Evolutionary conservation across 2,329 filamentous ascomycete species (phyloP).

Genomic region (Botrytis aclada): DNA sequence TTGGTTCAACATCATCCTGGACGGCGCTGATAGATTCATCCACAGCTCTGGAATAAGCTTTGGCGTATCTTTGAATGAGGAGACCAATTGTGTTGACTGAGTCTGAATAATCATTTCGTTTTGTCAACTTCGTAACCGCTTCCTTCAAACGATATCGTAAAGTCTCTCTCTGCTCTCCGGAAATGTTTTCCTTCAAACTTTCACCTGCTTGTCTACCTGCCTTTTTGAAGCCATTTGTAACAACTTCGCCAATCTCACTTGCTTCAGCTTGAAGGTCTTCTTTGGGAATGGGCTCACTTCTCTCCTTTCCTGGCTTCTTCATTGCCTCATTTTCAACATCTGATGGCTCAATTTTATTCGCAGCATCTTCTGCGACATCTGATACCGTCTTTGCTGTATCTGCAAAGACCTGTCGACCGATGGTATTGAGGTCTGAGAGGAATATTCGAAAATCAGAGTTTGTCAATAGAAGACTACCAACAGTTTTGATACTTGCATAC

Average conservation of each 20-base stretch:
- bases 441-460: slow-evolving; percentile 90
- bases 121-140: slow-evolving; percentile 68
- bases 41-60: slow-evolving; percentile 71
- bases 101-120: slow-evolving; percentile 77
- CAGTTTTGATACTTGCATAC: slow-evolving; percentile 77
- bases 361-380: slow-evolving; percentile 69
- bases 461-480: slow-evolving; percentile 79
- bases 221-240: slow-evolving; percentile 44
- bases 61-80: slow-evolving; percentile 74
- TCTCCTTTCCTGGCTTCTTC: slow-evolving; percentile 42
- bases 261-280: slow-evolving; percentile 62
- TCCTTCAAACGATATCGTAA: slow-evolving; percentile 74
- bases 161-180: slow-evolving; percentile 68
- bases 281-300: slow-evolving; percentile 46
- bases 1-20: slow-evolving; percentile 69
- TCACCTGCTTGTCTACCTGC: slow-evolving; percentile 58
- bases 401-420: slow-evolving; percentile 80
- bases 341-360: slow-evolving; percentile 69
- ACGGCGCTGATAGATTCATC: slow-evolving; percentile 64
- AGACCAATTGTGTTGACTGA: slow-evolving; percentile 77
- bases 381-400: slow-evolving; percentile 82
- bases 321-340: slow-evolving; percentile 53
- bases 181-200: slow-evolving; percentile 71
- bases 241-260: slow-evolving; percentile 47
- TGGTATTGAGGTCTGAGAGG: slow-evolving; percentile 71